Evolutionary conservation across 2,329 filamentous ascomycete species (phyloP).

Genomic region (Zymoseptoria brevis): DNA sequence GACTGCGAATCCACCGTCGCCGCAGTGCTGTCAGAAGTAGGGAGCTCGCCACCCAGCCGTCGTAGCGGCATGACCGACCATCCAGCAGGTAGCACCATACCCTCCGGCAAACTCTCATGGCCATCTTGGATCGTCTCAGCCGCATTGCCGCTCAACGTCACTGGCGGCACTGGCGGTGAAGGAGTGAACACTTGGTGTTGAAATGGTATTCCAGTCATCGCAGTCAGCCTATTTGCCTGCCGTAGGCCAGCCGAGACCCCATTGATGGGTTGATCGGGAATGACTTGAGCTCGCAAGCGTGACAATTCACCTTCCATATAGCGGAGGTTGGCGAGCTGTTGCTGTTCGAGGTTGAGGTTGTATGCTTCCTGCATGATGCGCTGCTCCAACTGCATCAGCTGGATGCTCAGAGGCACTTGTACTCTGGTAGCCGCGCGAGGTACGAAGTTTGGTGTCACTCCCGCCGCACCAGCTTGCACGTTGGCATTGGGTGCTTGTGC

Average conservation of each 20-base stretch:
- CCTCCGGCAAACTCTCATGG: slow-evolving; percentile 42
- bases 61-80: slow-evolving; percentile 44
- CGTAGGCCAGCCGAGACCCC: slow-evolving; percentile 10
- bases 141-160: slow-evolving; percentile 15
- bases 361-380: slow-evolving; percentile 61
- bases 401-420: slow-evolving; percentile 43
- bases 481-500: slow-evolving; percentile 13
- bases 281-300: slow-evolving; percentile 47
- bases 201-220: slow-evolving; percentile 1
- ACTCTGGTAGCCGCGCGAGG: slow-evolving; percentile 8
- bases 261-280: slow-evolving; percentile 17
- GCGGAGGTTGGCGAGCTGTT: slow-evolving; percentile 62
- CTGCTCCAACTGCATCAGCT: slow-evolving; percentile 60
- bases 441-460: slow-evolving; percentile 2
- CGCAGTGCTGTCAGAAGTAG: neutral
- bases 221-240: slow-evolving; percentile 9
- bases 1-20: neutral
- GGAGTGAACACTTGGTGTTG: slow-evolving; percentile 6
- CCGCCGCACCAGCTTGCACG: slow-evolving; percentile 9
- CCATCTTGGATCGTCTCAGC: slow-evolving; percentile 33
- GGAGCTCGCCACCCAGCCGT: slow-evolving; percentile 8
- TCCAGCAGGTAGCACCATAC: slow-evolving; percentile 45
- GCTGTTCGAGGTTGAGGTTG: slow-evolving; percentile 53
- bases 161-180: slow-evolving; percentile 1
- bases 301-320: slow-evolving; percentile 60